Base-by-base conservation (phyloP, 2,329 filamentous ascomycete species). In the Diplodia mutila region DNA sequence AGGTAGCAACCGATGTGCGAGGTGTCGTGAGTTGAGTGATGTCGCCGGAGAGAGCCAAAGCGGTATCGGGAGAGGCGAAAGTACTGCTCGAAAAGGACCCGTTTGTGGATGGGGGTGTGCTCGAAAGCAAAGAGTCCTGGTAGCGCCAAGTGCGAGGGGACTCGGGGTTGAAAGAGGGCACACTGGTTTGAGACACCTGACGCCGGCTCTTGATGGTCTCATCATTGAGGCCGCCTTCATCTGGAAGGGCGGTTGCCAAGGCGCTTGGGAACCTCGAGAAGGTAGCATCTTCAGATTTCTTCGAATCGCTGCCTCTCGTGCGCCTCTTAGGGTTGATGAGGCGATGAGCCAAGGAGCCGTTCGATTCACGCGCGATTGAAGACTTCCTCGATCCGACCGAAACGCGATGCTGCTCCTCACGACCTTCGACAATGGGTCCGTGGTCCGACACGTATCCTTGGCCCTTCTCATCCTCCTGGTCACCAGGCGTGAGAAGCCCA, bases 401-500 rank as follows among this genome's bases (percentile, higher is more conserved):
- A n/a, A 49, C 63, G 25, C 57, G 48, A 18, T 59, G 55, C 23
- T 61, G 55, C 16, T 67, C 65, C n/a, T 67, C 65, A 23, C 65
- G 65, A 12, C 34, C 57, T 48, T 61, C 48, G 23, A 63, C 49
- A 8, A 48, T 27, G 1, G 72, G 67, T 39, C 76, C 75, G 32
- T 74, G 71, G 42, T 73, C 75, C 6, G 72, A 73, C 5, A 74
- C 76, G 3, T 76, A 73, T 14, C 76, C 75, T 70, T 78, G 74
- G 49, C 37, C 77, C 74, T 67, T 51, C 32, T 55, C 64, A n/a
- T 67, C 57, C 23, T 78, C 75, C 61, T 77, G 74, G 11, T 75
- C 74, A 32, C 78, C 75, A 1, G 77, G 77, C 9, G 77, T 79
- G 1, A 79, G 68, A 5, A 79, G 71, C 16, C 77, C 77, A 29